phyloP scores from a whole-genome alignment of 495 filamentous ascomycete genomes.

The Penicillium canescens region DNA sequence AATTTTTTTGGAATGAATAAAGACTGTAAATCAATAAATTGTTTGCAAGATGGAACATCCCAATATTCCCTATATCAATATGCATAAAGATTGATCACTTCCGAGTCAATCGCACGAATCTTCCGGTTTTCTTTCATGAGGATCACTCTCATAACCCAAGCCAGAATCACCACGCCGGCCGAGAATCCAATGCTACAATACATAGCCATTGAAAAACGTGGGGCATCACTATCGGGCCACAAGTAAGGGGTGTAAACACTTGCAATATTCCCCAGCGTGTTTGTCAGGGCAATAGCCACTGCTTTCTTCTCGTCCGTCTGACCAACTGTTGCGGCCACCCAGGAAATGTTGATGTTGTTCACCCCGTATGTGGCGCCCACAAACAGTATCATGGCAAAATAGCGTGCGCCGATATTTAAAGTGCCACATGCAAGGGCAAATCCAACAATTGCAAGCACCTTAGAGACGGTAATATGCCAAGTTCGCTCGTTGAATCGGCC shows the following conservation, averaged over 20 bases:
- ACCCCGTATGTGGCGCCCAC: constrained; percentile 48
- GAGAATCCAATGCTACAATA: constrained; percentile 49
- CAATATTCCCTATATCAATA: no score
- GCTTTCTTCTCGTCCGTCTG: constrained; percentile 53
- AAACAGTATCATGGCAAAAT: constrained; percentile 55
- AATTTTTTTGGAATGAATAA: no score
- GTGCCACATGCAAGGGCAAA: background rate
- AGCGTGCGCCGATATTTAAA: constrained; percentile 43
- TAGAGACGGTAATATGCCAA: constrained; percentile 28
- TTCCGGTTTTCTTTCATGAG: constrained; percentile 49
- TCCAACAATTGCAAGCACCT: no score
- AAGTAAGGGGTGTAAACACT: constrained; percentile 54
- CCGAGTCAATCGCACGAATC: constrained; percentile 31
- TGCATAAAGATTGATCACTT: constrained; percentile 6
- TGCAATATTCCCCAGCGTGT: constrained; percentile 47
- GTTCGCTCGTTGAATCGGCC: constrained; percentile 48
- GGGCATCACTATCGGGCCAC: constrained; percentile 50
- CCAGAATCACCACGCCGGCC: constrained; percentile 29
- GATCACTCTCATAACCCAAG: constrained; percentile 41
- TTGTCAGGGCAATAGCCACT: constrained; percentile 45
- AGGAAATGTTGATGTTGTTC: constrained; percentile 53
- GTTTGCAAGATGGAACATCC: no score
- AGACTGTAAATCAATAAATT: no score
- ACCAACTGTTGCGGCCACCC: constrained; percentile 54
- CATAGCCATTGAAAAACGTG: constrained; percentile 44